Evolutionary conservation across 202 grass and related monocot species (phyloP).

Genomic region (Dendrocalamus latiflorus): DNA sequence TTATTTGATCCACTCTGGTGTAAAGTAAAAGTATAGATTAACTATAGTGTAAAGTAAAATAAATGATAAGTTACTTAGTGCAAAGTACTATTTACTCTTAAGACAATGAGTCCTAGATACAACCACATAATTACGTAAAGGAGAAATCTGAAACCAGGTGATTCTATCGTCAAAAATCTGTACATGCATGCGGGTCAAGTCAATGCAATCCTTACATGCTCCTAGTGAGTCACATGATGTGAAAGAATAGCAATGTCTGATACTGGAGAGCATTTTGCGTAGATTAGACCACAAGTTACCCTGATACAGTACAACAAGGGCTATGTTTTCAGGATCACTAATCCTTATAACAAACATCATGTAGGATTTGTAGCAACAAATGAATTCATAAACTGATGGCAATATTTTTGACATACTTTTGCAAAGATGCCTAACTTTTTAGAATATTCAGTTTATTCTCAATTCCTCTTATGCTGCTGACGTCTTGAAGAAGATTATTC

Average conservation of each 20-base stretch:
- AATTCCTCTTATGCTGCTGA: too few relatives aligned
- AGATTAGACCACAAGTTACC: background rate
- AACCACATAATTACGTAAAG: background rate
- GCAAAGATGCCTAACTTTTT: background rate
- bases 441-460: background rate
- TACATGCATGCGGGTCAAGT: constrained; percentile 14
- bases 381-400: background rate
- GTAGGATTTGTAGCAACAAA: background rate
- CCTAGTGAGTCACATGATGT: constrained; percentile 20
- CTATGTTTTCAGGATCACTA: background rate
- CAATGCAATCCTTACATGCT: background rate
- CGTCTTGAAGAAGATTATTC: too few relatives aligned
- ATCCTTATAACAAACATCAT: background rate
- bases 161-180: background rate
- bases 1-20: too few relatives aligned
- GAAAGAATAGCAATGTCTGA: constrained; percentile 9
- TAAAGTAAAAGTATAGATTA: too few relatives aligned
- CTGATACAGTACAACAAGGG: background rate
- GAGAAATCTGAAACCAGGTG: background rate
- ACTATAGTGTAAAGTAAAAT: too few relatives aligned
- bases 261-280: background rate
- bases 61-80: too few relatives aligned
- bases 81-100: too few relatives aligned
- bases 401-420: constrained; percentile 1
- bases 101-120: background rate